A percentile compares a stretch with the other conserved stretches of the same genome.
Evolutionary conservation across 148 eudicot genomes (phyloP).

Genomic region (Diospyros lotus): DNA sequence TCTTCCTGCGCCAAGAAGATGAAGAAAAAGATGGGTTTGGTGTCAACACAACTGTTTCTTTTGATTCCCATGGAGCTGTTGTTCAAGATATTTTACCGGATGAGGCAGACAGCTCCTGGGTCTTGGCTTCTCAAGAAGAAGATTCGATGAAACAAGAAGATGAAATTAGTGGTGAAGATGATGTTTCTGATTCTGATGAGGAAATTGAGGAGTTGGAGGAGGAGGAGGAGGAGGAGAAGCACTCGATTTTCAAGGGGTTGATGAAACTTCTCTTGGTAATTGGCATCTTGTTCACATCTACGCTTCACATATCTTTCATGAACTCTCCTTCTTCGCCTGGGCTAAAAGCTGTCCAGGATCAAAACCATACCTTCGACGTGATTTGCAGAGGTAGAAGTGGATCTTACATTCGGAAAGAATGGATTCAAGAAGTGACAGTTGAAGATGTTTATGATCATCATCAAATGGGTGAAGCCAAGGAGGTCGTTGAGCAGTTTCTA

Average conservation of each 20-base stretch:
- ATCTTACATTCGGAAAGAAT: background rate
- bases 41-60: slow-evolving; percentile 7
- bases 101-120: slow-evolving; percentile 14
- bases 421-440: background rate
- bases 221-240: slow-evolving; percentile 8
- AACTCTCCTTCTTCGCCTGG: slow-evolving; percentile 29
- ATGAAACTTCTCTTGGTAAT: slow-evolving; percentile 39
- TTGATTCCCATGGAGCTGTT: slow-evolving; percentile 12
- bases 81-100: slow-evolving; percentile 9
- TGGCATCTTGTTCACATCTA: slow-evolving; percentile 29
- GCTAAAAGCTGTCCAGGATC: slow-evolving; percentile 6
- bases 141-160: slow-evolving; percentile 7
- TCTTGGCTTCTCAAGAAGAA: slow-evolving; percentile 15
- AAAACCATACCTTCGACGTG: slow-evolving; percentile 5
- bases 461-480: slow-evolving; percentile 1
- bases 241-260: slow-evolving; percentile 27
- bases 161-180: slow-evolving; percentile 10
- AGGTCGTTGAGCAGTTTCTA: background rate
- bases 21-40: slow-evolving; percentile 11
- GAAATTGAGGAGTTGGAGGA: slow-evolving; percentile 25
- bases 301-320: slow-evolving; percentile 39
- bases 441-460: background rate
- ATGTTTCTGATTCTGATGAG: slow-evolving; percentile 19
- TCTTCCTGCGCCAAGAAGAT: slow-evolving; percentile 13
- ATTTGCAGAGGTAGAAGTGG: slow-evolving; percentile 14